Evolutionary conservation across 2,329 filamentous ascomycete genomes (phyloP).

Genomic region (Aspergillus quadricinctus): DNA sequence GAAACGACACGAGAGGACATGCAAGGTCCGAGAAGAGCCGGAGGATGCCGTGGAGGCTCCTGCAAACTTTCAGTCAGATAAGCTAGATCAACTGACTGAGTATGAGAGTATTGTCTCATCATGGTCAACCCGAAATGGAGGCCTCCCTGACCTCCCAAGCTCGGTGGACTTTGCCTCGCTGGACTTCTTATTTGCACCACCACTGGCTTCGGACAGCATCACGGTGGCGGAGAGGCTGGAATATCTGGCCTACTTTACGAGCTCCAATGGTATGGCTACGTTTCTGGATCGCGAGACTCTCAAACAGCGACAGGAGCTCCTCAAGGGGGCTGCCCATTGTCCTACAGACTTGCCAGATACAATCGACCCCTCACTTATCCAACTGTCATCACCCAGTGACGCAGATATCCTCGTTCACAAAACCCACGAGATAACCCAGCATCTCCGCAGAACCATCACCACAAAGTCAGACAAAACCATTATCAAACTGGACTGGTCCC

Average conservation of each 20-base stretch:
- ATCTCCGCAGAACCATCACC: conserved; percentile 5
- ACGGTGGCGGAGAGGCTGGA: conserved; percentile 15
- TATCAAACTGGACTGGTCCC: conserved; percentile 14
- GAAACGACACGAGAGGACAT: conserved; percentile 20
- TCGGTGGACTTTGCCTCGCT: conserved; percentile 14
- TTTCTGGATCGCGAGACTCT: conserved; percentile 18
- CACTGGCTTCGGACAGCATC: conserved; percentile 8
- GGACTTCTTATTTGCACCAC: conserved; percentile 13
- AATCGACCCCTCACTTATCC: conserved; percentile 5
- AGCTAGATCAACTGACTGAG: background rate
- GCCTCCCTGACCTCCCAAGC: background rate
- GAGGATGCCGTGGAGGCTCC: background rate
- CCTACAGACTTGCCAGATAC: background rate
- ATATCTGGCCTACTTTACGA: conserved; percentile 21
- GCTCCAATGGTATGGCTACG: conserved; percentile 16
- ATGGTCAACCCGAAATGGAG: background rate
- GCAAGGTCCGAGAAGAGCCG: conserved; percentile 4
- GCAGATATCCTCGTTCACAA: conserved; percentile 2
- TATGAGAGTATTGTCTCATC: background rate
- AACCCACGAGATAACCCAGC: conserved; percentile 9
- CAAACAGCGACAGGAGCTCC: conserved; percentile 13
- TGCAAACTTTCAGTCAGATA: background rate
- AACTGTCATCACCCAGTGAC: background rate
- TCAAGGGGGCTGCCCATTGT: conserved; percentile 2
- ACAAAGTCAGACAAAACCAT: conserved; percentile 7